phyloP scores from a whole-genome alignment of 176 grass and related monocot species.

The Elymus sibiricus region DNA sequence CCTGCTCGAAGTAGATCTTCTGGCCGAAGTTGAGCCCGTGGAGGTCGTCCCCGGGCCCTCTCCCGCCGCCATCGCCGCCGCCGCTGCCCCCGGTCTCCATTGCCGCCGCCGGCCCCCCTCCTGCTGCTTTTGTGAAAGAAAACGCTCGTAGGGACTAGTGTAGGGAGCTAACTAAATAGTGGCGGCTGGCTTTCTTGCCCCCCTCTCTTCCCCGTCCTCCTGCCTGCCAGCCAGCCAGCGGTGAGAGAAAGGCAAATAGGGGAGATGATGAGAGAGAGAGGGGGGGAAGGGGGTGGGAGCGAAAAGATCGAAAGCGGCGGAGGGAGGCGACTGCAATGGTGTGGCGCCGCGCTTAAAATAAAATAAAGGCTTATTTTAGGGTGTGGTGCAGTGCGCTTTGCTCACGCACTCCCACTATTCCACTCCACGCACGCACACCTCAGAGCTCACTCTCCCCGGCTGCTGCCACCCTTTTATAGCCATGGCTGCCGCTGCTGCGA shows the following conservation, averaged over 20 bases:
- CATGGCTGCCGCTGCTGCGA: not conserved
- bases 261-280: not conserved
- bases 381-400: slow-evolving; percentile 37
- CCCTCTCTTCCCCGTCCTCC: not conserved
- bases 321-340: slow-evolving; percentile 27
- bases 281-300: not conserved
- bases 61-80: not conserved
- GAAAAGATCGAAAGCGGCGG: not conserved
- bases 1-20: slow-evolving; percentile 95
- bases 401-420: not conserved
- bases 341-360: slow-evolving; percentile 41
- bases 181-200: not conserved
- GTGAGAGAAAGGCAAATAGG: not conserved
- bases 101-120: not conserved
- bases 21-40: slow-evolving; percentile 85
- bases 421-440: slow-evolving; percentile 1
- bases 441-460: not conserved
- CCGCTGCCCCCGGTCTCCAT: slow-evolving; percentile 53
- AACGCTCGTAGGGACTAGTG: not conserved
- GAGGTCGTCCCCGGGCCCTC: slow-evolving; percentile 39
- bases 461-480: slow-evolving; percentile 4
- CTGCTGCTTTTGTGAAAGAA: not conserved
- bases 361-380: slow-evolving; percentile 14
- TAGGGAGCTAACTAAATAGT: not conserved
- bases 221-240: not conserved